Percentiles rank a stretch among this genome's conserved stretches.
phyloP scores from a whole-genome alignment of 108 stramenopile genomes.

The Skeletonema costatum region DNA sequence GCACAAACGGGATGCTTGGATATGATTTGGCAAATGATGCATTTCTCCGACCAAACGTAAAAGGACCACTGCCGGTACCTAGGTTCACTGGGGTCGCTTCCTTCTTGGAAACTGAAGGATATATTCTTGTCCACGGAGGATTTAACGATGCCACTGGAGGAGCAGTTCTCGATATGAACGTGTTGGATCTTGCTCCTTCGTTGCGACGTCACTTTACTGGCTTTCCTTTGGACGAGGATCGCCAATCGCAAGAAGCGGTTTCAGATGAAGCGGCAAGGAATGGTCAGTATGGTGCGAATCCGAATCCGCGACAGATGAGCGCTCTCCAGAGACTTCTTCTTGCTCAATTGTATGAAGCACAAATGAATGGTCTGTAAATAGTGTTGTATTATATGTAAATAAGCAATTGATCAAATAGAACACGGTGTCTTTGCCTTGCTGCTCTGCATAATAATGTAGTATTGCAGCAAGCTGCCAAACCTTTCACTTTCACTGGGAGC shows the following conservation, averaged over 20 bases:
- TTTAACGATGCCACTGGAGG: constrained; percentile 34
- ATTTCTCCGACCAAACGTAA: constrained; percentile 43
- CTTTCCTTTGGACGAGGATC: constrained; percentile 8
- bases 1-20: constrained; percentile 59
- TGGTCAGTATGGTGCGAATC: not conserved
- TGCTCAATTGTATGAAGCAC: not conserved
- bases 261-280: constrained; percentile 2
- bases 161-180: constrained; percentile 15
- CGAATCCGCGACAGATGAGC: not conserved
- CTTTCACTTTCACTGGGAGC: too few species aligned
- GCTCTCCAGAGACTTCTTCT: not conserved
- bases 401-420: too few species aligned
- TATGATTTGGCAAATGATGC: constrained; percentile 45
- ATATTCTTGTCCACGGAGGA: constrained; percentile 63
- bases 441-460: too few species aligned
- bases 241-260: not conserved
- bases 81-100: constrained; percentile 51
- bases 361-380: not conserved
- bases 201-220: constrained; percentile 11
- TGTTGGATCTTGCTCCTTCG: constrained; percentile 31
- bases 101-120: constrained; percentile 48
- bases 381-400: too few species aligned
- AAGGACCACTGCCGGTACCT: constrained; percentile 44
- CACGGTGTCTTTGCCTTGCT: too few species aligned
- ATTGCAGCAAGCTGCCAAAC: too few species aligned